phyloP scores from a whole-genome alignment of 441 rosid species.

The Brassica hybrid region DNA sequence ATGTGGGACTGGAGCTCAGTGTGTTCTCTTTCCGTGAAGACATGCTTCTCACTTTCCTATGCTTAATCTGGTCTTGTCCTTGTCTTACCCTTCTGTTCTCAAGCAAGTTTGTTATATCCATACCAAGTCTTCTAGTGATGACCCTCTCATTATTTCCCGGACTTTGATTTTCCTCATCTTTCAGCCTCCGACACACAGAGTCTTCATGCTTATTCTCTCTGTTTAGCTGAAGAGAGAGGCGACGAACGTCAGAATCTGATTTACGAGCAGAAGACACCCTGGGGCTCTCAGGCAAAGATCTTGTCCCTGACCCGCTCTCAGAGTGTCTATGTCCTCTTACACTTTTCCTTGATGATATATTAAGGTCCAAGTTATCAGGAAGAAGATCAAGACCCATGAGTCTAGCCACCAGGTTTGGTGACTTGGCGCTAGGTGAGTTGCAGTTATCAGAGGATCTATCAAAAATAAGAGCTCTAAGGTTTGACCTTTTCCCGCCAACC shows the following conservation, averaged over 20 bases:
- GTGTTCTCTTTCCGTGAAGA: conserved; percentile 49
- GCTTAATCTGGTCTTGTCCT: conserved; percentile 39
- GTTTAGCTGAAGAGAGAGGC: conserved; percentile 74
- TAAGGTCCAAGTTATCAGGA: conserved; percentile 19
- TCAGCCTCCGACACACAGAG: conserved; percentile 45
- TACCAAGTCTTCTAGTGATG: conserved; percentile 56
- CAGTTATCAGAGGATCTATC: conserved; percentile 11
- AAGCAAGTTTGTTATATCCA: conserved; percentile 72
- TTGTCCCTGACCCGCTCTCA: conserved; percentile 31
- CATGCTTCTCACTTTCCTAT: conserved; percentile 33
- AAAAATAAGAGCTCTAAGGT: conserved; percentile 9
- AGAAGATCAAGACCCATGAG: conserved; percentile 41
- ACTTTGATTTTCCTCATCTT: conserved; percentile 49
- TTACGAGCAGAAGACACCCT: conserved; percentile 71
- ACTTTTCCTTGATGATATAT: not conserved
- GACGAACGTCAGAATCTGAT: conserved; percentile 59
- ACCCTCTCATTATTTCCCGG: conserved; percentile 49
- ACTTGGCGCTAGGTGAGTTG: conserved; percentile 27
- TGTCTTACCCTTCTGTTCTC: conserved; percentile 46
- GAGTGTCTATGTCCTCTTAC: conserved; percentile 2
- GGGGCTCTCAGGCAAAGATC: conserved; percentile 79
- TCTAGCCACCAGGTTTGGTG: conserved; percentile 38
- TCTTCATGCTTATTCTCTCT: conserved; percentile 51
- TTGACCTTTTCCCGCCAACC: conserved; percentile 11
- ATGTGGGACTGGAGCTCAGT: conserved; percentile 3